phyloP scores from a whole-genome alignment of 2,329 filamentous ascomycete genomes.

The Pseudocercospora fijiensis region DNA sequence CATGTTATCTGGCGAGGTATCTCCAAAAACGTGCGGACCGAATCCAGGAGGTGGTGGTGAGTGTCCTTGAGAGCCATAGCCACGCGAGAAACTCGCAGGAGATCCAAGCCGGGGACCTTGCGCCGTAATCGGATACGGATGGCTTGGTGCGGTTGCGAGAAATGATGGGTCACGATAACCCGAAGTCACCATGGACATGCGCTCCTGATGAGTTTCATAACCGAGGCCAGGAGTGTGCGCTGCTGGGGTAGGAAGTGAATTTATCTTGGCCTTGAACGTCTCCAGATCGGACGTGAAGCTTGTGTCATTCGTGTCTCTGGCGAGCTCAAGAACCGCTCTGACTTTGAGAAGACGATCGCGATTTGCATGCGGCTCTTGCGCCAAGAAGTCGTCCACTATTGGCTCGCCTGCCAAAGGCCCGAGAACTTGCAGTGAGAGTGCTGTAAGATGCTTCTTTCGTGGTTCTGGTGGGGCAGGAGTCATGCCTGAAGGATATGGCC shows the following conservation, averaged over 20 bases:
- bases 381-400: conserved; percentile 32
- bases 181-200: conserved; percentile 21
- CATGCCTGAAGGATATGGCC: conserved; percentile 21
- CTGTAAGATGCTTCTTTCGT: conserved; percentile 31
- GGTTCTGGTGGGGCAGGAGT: conserved; percentile 19
- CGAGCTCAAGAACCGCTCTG: conserved; percentile 27
- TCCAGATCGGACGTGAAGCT: conserved; percentile 24
- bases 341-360: conserved; percentile 30
- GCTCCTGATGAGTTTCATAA: conserved; percentile 25
- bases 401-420: conserved; percentile 27
- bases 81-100: conserved; percentile 29
- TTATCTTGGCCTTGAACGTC: conserved; percentile 28
- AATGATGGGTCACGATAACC: conserved; percentile 33
- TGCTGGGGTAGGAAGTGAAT: conserved; percentile 27
- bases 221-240: conserved; percentile 23
- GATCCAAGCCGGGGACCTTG: conserved; percentile 30
- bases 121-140: conserved; percentile 14
- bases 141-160: conserved; percentile 28
- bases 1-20: conserved; percentile 27
- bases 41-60: conserved; percentile 30
- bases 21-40: conserved; percentile 28
- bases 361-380: conserved; percentile 32
- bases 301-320: conserved; percentile 16
- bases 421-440: conserved; percentile 32
- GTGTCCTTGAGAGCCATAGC: conserved; percentile 17